Base-by-base conservation (phyloP, 495 filamentous ascomycete genomes). In the Aspergillus panamensis region DNA sequence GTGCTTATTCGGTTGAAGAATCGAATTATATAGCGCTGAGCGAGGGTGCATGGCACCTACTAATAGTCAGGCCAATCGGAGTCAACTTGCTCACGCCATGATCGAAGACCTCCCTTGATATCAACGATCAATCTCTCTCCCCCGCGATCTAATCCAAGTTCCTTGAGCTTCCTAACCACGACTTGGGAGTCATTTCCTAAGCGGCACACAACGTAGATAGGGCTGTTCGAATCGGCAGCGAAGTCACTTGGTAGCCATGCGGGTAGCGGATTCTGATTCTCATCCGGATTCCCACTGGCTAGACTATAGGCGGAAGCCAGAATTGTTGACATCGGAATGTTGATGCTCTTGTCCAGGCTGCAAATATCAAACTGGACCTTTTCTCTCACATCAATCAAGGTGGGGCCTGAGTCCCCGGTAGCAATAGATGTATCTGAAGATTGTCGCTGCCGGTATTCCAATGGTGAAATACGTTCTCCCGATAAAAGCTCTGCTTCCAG, bases 171-270 rank as follows among this genome's bases (percentile, higher is more conserved):
- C 64, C 79, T 80, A 0, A 91, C 84, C 0, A 85, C 87, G 50
- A 91, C 69, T 67, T 96, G 94, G 0, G 90, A 96, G 67, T 98
- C 94, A 62, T 96, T 90, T 3, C 94, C 94, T 2, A 87, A 80
- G 16, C 91, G 82, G 65, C 94, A 98, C 0, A 98, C 79, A 2
- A 96, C 84, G 65, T 90, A 89, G 9, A 97, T 75, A 0, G 79
- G 77, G 48, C 71, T 62, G 6, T 48, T 65, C 7, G 66, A 65
- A 3, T 72, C 62, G 0, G 60, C 52, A 16, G 55, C 55, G 19
- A 73, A 32, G 29, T 69, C 63, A 14, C 64, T 53, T 0, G 80
- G 77, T 7, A 84, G 51, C 78, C 79, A 83, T n/a, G 71, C 58
- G 3, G 73, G 74, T 1, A 71, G 49, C 32, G 42, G 16, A 21